A percentile compares a stretch with the other conserved stretches of the same genome.
phyloP scores from a whole-genome alignment of 2,329 filamentous ascomycete species.

The Juglanconis juglandina region DNA sequence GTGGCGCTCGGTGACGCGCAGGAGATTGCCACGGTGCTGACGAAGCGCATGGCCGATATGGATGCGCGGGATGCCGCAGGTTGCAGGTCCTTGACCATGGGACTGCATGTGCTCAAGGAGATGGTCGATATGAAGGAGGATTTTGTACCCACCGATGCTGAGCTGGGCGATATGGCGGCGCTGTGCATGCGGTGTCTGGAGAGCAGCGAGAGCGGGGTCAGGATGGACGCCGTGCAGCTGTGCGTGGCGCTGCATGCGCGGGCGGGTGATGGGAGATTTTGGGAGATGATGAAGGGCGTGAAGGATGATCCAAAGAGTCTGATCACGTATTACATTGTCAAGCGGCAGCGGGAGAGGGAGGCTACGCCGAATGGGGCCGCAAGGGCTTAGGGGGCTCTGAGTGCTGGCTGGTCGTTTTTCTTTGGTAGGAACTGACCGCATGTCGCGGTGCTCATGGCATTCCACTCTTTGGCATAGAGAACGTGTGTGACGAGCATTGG shows the following conservation, averaged over 20 bases:
- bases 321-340: constrained; percentile 78
- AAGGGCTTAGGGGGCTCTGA: constrained; percentile 6
- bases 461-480: not conserved
- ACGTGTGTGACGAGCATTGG: not conserved
- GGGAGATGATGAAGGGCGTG: constrained; percentile 61
- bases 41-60: constrained; percentile 43
- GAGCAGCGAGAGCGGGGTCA: constrained; percentile 58
- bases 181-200: constrained; percentile 57
- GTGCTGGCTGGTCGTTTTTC: not conserved
- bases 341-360: constrained; percentile 55
- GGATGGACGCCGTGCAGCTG: constrained; percentile 76
- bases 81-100: constrained; percentile 57
- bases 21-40: constrained; percentile 56
- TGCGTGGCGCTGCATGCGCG: constrained; percentile 67
- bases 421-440: not conserved
- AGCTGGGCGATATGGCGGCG: constrained; percentile 48
- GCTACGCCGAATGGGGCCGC: not conserved
- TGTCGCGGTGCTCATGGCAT: not conserved
- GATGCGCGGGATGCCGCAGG: constrained; percentile 43
- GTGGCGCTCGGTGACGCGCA: constrained; percentile 61
- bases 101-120: constrained; percentile 59
- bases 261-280: constrained; percentile 61
- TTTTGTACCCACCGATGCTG: constrained; percentile 48
- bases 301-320: constrained; percentile 72
- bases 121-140: constrained; percentile 49